These are phyloP conservation scores for Phallus indusiatus DNA, from an alignment of 768 basidiomycete genomes.

Conservation along the genomic window DNA sequence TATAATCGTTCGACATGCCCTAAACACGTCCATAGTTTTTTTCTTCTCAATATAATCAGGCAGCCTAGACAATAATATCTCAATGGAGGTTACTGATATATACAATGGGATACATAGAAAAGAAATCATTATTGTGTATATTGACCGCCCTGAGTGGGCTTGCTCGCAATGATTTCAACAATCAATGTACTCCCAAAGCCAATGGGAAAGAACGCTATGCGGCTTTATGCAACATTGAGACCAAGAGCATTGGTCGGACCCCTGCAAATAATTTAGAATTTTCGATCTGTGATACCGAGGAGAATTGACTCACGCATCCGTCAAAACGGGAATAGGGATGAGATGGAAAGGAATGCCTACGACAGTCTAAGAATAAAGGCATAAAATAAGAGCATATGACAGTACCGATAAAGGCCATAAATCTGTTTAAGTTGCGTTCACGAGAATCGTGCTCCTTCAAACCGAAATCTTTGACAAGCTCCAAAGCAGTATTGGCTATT, in stretches of 20 bases:
- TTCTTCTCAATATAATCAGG: too few species aligned
- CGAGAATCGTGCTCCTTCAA: conserved; percentile 33
- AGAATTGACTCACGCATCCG: conserved; percentile 2
- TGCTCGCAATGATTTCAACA: not conserved
- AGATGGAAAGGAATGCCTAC: conserved; percentile 8
- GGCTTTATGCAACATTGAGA: not conserved
- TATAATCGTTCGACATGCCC: not conserved
- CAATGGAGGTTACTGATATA: too few species aligned
- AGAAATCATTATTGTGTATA: not conserved
- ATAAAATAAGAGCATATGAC: not conserved
- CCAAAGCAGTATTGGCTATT: conserved; percentile 31
- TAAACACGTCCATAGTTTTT: not conserved
- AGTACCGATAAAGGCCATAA: conserved; percentile 47
- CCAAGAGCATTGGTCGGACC: not conserved
- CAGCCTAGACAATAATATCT: too few species aligned
- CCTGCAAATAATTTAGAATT: not conserved
- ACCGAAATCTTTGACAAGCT: conserved; percentile 41
- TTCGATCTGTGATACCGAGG: not conserved
- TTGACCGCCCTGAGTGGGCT: not conserved
- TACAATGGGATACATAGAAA: too few species aligned
- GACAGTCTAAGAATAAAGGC: not conserved
- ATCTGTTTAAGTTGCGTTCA: conserved; percentile 41
- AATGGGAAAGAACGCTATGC: not conserved
- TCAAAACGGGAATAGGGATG: conserved; percentile 1
- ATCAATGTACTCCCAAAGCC: not conserved